Evolutionary conservation across 345 rosid species (phyloP), one percentile per base, ranked within the genome.

Genomic region (Lepidium africanum): DNA sequence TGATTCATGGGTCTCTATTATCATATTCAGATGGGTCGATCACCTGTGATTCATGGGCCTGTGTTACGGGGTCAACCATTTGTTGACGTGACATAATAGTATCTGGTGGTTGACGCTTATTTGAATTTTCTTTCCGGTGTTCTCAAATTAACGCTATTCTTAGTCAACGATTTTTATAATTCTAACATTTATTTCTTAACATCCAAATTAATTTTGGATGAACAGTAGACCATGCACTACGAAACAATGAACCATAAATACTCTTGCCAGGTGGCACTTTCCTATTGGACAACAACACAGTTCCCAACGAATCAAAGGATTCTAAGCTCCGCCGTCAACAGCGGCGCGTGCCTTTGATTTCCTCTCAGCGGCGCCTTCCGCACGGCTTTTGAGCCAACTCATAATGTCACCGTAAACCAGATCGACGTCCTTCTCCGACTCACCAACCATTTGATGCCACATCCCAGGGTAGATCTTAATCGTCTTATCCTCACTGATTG

Each of bases 401-500:
- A 73, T 27, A 1, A 73, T 75, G 9, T 75, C 74, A 17, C 74
- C 74, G 25, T 45, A 75, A 13, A 75, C 74, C 47, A 63, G 19
- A 69, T 75, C 75, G 2, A 63, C 73, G 4, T 48, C 19, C 60
- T 75, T 65, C 59, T 69, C 74, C 14, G 70, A 37, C 9, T 75
- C 78, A 5, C 74, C 74, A 5, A 91, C 67, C 78, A 79, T 88
- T 69, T 89, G 81, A 89, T 91, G 90, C 99, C 92, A 81, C 68
- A 75, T 70, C 75, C 76, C 96, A 42, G 87, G 92, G 71, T 88
- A 91, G 13, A 96, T 88, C 45, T 83, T 63, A 7, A 77, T 78
- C 41, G 92, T 88, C 14, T 91, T 52, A 0, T 92, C 80, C 5
- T 90, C 86, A 2, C 96, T 95, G 3, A 84, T 84, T 2, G 96